These are phyloP conservation scores for Pyrus bretschneideri DNA, from an alignment of 306 rosid genomes.

Conservation along the genomic window DNA sequence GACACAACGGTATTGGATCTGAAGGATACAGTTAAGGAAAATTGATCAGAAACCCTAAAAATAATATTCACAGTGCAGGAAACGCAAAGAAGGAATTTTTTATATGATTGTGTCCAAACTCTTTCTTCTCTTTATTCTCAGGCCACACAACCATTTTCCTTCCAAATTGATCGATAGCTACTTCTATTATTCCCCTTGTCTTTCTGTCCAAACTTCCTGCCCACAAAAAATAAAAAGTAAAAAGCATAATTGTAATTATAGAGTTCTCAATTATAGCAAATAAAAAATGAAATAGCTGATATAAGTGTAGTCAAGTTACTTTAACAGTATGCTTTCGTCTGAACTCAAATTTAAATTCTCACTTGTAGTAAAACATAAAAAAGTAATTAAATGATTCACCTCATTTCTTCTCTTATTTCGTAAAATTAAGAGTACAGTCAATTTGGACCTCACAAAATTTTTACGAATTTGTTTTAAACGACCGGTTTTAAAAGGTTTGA, in stretches of 20 bases:
- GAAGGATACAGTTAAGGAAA: not conserved
- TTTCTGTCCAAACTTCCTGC: slow-evolving; percentile 4
- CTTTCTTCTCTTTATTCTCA: slow-evolving; percentile 22
- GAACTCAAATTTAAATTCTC: no score
- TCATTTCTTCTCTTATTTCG: slow-evolving; percentile 15
- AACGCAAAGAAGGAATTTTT: not conserved
- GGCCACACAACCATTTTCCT: slow-evolving; percentile 12
- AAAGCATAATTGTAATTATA: not conserved
- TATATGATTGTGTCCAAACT: not conserved
- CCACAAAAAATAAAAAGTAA: not conserved
- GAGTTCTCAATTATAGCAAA: no score
- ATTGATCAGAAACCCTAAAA: slow-evolving; percentile 37
- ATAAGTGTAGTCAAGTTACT: no score
- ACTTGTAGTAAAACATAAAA: not conserved
- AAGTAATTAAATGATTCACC: not conserved
- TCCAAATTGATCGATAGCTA: slow-evolving; percentile 14
- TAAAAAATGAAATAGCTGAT: no score
- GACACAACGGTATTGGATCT: not conserved
- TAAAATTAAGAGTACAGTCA: not conserved
- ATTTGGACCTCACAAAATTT: no score
- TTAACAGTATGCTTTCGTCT: no score
- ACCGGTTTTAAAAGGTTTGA: no score
- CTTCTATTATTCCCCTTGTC: slow-evolving; percentile 19
- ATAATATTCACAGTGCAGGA: not conserved
- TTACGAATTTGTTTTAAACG: no score